These are phyloP conservation scores for Neoascochyta sp. DNA, from an alignment of 2,329 filamentous ascomycete genomes.

Conservation along the genomic window DNA sequence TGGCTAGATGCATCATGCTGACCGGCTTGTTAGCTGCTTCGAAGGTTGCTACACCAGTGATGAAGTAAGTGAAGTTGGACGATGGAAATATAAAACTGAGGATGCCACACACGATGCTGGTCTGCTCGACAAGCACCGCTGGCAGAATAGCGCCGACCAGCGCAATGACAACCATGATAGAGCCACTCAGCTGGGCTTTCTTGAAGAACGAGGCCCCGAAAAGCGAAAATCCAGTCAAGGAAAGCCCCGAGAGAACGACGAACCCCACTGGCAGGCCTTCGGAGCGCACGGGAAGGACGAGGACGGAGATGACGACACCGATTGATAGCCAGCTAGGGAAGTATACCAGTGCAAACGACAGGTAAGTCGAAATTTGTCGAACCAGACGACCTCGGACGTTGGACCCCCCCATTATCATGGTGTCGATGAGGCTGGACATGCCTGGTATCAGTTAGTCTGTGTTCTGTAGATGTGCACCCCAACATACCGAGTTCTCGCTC, in stretches of 20 bases:
- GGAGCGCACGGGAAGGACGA: constrained; percentile 19
- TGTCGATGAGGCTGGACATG: constrained; percentile 24
- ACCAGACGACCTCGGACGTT: constrained; percentile 14
- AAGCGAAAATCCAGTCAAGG: constrained; percentile 20
- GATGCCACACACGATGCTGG: constrained; percentile 3
- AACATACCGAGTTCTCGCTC: constrained; percentile 20
- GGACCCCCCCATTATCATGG: constrained; percentile 24
- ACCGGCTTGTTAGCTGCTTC: constrained; percentile 11
- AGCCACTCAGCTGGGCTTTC: constrained; percentile 24
- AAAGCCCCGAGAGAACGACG: constrained; percentile 19
- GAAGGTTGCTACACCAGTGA: constrained; percentile 19
- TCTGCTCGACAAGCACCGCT: constrained; percentile 15
- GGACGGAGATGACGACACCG: constrained; percentile 15
- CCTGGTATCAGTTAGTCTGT: constrained; percentile 1
- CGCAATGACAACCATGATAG: constrained; percentile 20
- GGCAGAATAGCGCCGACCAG: constrained; percentile 20
- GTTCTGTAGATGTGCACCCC: no score
- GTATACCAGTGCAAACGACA: constrained; percentile 27
- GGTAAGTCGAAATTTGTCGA: constrained; percentile 18
- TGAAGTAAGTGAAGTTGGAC: constrained; percentile 24
- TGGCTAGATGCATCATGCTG: constrained; percentile 10
- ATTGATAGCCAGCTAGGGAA: constrained; percentile 22
- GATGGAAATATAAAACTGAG: constrained; percentile 21
- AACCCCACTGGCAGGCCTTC: constrained; percentile 16
- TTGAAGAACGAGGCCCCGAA: constrained; percentile 25